phyloP scores from a whole-genome alignment of 2,329 filamentous ascomycete species.

The Trichophyton mentagrophytes region DNA sequence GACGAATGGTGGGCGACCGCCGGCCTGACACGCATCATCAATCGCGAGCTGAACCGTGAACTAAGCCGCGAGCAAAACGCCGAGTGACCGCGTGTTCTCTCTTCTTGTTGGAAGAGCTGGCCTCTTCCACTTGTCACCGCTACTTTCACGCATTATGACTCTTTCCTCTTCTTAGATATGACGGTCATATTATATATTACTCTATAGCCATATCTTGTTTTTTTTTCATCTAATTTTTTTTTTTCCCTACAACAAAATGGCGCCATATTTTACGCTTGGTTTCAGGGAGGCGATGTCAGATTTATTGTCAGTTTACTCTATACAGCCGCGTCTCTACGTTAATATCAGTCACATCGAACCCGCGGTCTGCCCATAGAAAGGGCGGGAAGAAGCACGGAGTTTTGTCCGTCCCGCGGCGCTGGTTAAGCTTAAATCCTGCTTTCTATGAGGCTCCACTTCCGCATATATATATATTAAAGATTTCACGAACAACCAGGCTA shows the following conservation, averaged over 20 bases:
- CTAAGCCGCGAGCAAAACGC: neutral
- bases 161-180: neutral
- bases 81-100: neutral
- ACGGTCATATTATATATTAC: neutral
- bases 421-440: neutral
- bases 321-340: neutral
- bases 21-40: constrained; percentile 48
- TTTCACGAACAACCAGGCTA: too few species aligned
- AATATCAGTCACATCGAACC: neutral
- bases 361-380: neutral
- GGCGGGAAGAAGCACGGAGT: neutral
- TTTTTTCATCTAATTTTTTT: neutral
- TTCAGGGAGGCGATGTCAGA: too few species aligned
- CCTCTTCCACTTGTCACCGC: neutral
- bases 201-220: neutral
- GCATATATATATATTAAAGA: neutral
- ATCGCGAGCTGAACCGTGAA: neutral
- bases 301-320: neutral
- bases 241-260: neutral
- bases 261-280: too few species aligned
- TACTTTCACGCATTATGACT: neutral
- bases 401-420: neutral
- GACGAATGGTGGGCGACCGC: constrained; percentile 71
- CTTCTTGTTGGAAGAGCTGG: neutral
- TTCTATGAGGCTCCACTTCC: neutral